Base-by-base conservation (phyloP, 306 rosid genomes). In the Medicago lupulina region DNA sequence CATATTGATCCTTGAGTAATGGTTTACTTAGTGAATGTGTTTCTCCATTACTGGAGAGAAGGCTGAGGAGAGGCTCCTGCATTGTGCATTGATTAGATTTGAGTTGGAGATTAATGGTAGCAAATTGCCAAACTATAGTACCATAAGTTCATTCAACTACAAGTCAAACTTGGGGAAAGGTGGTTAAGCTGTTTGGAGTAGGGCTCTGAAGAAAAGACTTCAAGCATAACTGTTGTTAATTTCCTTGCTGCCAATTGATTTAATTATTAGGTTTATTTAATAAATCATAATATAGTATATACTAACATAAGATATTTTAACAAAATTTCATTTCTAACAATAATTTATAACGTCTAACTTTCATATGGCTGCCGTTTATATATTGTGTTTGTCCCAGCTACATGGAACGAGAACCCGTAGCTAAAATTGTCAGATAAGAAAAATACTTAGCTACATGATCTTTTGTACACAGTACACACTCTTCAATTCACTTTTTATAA, bases 111-210 rank as follows among this genome's bases (percentile, higher is more conserved):
- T 15, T 18, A 18, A 41, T 65, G 68, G 46, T 50, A 2, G 31
- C 31, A 36, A n/a, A n/a, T n/a, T n/a, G n/a, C n/a, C n/a, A n/a
- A 46, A 62, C 21, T 55, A 19, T 53, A 34, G 4, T 4, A 11
- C 40, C 12, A 76, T 9, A 39, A 10, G 18, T 17, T 25, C 25
- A 15, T 79, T 74, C 74, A 79, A 79, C 70, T 65, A 57, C 71
- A 58, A 86, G 87, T 86, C 87, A 83, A 80, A 74, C 49, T 19
- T 31, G 67, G 61, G 63, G 76, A 77, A 80, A 64, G 76, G 74
- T 5, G 44, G 66, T 4, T 63, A 73, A 38, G 23, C n/a, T 3
- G 60, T 57, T 10, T 57, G 63, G 5, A 5, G 12, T 17, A 50
- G 14, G 47, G 12, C 18, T 4, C 7, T 4, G 38, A n/a, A n/a